Evolutionary conservation across 768 basidiomycete species (phyloP).

Genomic region (Naganishia vishniacii): DNA sequence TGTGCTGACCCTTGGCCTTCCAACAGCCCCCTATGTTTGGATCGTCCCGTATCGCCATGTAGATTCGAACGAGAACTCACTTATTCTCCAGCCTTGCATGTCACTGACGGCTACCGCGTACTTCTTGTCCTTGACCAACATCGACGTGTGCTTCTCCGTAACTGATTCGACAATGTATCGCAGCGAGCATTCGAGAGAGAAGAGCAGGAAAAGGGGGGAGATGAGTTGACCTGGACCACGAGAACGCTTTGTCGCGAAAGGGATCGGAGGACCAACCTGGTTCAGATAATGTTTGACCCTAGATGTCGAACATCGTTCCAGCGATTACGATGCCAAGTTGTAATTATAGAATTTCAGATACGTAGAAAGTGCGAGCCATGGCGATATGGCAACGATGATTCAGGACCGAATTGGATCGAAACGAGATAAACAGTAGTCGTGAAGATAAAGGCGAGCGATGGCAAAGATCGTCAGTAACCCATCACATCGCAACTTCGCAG

Average conservation of each 20-base stretch:
- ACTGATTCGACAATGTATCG: slow-evolving; percentile 51
- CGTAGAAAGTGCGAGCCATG: background rate
- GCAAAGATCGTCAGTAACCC: too few relatives aligned
- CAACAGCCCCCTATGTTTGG: too few relatives aligned
- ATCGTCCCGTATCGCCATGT: too few relatives aligned
- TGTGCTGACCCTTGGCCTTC: too few relatives aligned
- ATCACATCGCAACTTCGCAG: background rate
- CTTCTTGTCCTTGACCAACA: slow-evolving; percentile 40
- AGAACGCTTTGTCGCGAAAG: background rate
- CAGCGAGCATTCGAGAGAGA: background rate
- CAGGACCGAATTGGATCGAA: background rate
- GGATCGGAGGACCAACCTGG: slow-evolving; percentile 35
- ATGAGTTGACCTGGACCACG: background rate
- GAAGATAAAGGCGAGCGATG: background rate
- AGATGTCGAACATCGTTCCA: background rate
- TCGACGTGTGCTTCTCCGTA: slow-evolving; percentile 68
- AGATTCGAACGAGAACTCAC: slow-evolving; percentile 60
- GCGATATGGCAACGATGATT: background rate
- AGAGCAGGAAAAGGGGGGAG: background rate
- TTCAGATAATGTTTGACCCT: slow-evolving; percentile 49
- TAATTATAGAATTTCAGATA: background rate
- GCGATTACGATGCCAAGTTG: too few relatives aligned
- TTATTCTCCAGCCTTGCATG: slow-evolving; percentile 99
- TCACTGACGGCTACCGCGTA: slow-evolving; percentile 71
- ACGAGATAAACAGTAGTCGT: background rate